These are phyloP conservation scores for Polysphondylium violaceum DNA, from an alignment of 78 protist genomes.

Conservation along the genomic window DNA sequence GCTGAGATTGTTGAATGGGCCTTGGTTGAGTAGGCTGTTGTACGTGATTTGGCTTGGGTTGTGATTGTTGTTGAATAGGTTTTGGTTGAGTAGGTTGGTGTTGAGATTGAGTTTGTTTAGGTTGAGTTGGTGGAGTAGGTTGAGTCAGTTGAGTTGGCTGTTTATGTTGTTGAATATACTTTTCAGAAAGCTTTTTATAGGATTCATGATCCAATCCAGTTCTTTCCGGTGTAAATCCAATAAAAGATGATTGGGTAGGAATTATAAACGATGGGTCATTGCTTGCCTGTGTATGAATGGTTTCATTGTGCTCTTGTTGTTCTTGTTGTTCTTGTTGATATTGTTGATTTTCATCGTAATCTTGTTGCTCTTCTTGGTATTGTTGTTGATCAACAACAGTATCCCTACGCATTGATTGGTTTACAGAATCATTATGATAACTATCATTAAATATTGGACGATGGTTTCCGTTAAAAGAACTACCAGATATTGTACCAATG, in stretches of 20 bases:
- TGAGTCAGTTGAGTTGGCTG: not conserved
- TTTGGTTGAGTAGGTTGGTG: not conserved
- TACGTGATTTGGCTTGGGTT: not conserved
- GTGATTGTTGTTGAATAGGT: conserved; percentile 4
- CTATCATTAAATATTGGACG: not conserved
- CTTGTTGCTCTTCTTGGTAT: not conserved
- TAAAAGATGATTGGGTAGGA: conserved; percentile 4
- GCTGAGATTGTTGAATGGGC: not conserved
- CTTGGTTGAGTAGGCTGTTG: conserved; percentile 23
- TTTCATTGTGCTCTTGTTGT: no score
- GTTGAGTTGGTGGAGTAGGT: conserved; percentile 30
- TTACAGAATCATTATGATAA: not conserved
- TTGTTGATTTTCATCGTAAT: not conserved
- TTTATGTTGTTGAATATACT: not conserved
- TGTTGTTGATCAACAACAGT: not conserved
- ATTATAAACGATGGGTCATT: not conserved
- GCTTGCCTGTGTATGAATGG: no score
- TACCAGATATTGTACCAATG: conserved; percentile 33
- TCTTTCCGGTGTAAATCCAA: conserved; percentile 15
- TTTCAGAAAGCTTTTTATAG: not conserved
- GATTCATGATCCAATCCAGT: not conserved
- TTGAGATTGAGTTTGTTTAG: not conserved
- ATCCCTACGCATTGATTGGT: no score
- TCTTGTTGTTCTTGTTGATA: not conserved
- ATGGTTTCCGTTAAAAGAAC: not conserved